Percentiles rank a stretch among this genome's conserved stretches.
Conservation (phyloP, 2,329 filamentous ascomycete genomes). For the Ascosphaera apis region DNA sequence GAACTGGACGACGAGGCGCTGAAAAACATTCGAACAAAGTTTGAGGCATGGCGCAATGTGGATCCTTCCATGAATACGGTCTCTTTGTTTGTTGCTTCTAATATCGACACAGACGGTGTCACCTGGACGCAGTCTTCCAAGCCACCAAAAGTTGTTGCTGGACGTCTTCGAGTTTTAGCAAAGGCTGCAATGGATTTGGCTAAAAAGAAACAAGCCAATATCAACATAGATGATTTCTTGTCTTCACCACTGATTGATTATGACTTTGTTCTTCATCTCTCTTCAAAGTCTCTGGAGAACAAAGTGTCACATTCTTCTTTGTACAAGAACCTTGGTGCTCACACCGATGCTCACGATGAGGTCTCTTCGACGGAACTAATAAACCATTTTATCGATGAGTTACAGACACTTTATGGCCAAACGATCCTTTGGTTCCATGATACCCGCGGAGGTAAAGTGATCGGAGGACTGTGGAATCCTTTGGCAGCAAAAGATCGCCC, state of each 20-base stretch:
- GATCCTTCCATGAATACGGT: constrained; percentile 74
- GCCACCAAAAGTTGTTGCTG: constrained; percentile 63
- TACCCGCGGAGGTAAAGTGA: constrained; percentile 29
- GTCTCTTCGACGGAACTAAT: constrained; percentile 37
- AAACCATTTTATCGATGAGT: constrained; percentile 39
- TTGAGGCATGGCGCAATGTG: constrained; percentile 66
- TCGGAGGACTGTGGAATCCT: constrained; percentile 46
- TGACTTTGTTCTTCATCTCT: constrained; percentile 61
- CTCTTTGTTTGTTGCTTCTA: constrained; percentile 59
- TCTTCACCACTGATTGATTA: constrained; percentile 51
- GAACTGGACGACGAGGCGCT: constrained; percentile 40
- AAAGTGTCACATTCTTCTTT: not conserved
- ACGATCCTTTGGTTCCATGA: constrained; percentile 64
- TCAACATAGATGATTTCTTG: constrained; percentile 44
- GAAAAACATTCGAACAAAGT: constrained; percentile 40
- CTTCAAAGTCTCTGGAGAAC: constrained; percentile 25
- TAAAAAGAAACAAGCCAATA: constrained; percentile 26
- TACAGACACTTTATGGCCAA: constrained; percentile 42
- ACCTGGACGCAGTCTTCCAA: constrained; percentile 50
- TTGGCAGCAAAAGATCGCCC: constrained; percentile 11
- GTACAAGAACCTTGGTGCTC: constrained; percentile 58
- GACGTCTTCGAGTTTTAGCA: constrained; percentile 60
- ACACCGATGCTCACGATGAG: constrained; percentile 17
- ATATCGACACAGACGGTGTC: constrained; percentile 52
- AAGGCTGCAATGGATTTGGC: constrained; percentile 47